Evolutionary conservation across 2,329 filamentous ascomycete genomes (phyloP), one percentile per base, ranked within the genome.

Genomic region (Venturia pyrina): DNA sequence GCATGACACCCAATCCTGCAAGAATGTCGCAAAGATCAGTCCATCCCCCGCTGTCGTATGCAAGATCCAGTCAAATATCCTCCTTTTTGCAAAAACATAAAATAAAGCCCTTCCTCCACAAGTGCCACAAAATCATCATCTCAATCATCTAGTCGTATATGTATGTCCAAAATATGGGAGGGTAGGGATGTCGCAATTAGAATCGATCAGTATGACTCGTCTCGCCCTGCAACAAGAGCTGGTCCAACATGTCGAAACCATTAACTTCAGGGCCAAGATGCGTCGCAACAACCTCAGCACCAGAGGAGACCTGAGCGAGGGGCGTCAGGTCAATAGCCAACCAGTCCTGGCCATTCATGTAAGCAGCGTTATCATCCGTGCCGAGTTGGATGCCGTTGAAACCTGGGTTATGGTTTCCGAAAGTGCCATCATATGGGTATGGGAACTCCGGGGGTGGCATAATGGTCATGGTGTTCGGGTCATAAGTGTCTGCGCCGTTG

Each of bases 211-310:
- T 19, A 37, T 59, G 28, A 37, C 37, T 34, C 19, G 53, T 59
- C 28, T 59, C 53, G 11, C 53, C 28, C 32, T 59, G 53, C 32
- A 59, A 37, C 15, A 59, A 37, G 19, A 59, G 53, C 19, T 59
- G 53, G n/a, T 82, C 80, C 40, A 82, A 70, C 78, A 82, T 78
- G 69, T 82, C 80, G 69, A 79, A 75, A 1, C 79, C 69, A 78
- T 88, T 77, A 81, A 89, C 73, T 86, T 91, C 84, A n/a, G 84
- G 84, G 0, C 85, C 85, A 74, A 81, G 82, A 56, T 80, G 78
- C 40, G 79, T 82, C 70, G 79, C 77, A 24, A 81, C 84, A 28
- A 86, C 84, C 65, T 85, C 83, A 1, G 83, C 80, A 15, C 82
- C 83, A 19, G 28, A 37, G 70, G 82, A 82, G 70, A 84, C 81